These are phyloP conservation scores for Penicillium maclennaniae DNA, from an alignment of 495 filamentous ascomycete species.

Conservation along the genomic window DNA sequence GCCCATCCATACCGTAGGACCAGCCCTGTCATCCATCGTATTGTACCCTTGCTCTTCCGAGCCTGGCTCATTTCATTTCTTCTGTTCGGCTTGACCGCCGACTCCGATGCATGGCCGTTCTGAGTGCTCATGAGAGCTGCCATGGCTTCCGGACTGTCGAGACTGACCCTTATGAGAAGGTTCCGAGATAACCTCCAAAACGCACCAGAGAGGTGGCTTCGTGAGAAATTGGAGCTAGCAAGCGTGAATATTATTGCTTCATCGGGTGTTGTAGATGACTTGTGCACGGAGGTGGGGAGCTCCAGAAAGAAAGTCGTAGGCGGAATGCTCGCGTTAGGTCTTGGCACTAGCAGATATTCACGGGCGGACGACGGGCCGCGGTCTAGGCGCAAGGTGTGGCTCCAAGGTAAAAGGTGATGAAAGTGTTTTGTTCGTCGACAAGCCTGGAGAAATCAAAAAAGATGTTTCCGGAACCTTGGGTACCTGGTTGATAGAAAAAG, in stretches of 20 bases:
- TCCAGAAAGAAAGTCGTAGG: conserved; percentile 4
- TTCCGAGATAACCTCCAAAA: conserved; percentile 1
- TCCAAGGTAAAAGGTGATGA: conserved; percentile 4
- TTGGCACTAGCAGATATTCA: conserved; percentile 25
- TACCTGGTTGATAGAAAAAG: conserved; percentile 1
- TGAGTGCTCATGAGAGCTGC: conserved; percentile 21
- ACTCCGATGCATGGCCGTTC: conserved; percentile 29
- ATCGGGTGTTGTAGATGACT: background rate
- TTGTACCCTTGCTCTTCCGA: conserved; percentile 30
- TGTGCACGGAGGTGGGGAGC: background rate
- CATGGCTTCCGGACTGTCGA: conserved; percentile 9
- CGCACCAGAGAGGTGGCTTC: background rate
- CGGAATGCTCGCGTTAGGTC: conserved; percentile 27
- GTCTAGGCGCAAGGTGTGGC: conserved; percentile 11
- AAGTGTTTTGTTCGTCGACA: background rate
- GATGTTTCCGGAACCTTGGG: conserved; percentile 3
- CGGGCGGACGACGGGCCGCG: conserved; percentile 13
- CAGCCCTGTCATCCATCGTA: conserved; percentile 52
- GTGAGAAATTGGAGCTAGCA: background rate
- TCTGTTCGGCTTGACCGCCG: conserved; percentile 12
- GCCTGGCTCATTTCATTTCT: conserved; percentile 10
- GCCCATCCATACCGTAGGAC: conserved; percentile 55
- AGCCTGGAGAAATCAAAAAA: background rate
- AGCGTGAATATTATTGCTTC: conserved; percentile 1
- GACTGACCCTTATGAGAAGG: conserved; percentile 10